These are phyloP conservation scores for Tardiomyces depauwii DNA, from an alignment of 1,139 yeast genomes.

Conservation along the genomic window DNA sequence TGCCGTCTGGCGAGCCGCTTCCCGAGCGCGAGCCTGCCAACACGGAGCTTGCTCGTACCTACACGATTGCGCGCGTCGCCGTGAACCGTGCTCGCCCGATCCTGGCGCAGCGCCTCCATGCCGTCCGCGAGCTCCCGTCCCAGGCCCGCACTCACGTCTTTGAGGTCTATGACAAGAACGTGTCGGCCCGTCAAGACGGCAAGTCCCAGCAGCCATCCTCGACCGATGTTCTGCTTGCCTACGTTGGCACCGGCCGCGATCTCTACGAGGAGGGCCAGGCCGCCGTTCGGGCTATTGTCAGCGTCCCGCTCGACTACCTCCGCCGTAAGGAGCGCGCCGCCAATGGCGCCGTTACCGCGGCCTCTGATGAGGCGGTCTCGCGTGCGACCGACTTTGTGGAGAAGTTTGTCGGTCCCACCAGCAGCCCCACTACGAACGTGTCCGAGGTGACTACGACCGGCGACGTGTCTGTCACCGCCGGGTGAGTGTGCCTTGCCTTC, in stretches of 20 bases:
- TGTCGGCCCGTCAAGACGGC: constrained; percentile 10
- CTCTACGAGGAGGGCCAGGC: constrained; percentile 7
- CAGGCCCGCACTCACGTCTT: constrained; percentile 17
- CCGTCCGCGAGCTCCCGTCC: constrained; percentile 15
- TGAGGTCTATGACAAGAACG: constrained; percentile 20
- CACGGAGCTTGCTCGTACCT: constrained; percentile 19
- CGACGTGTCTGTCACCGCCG: too few relatives aligned
- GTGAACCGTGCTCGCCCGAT: constrained; percentile 18
- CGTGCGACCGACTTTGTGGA: too few relatives aligned
- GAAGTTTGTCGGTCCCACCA: too few relatives aligned
- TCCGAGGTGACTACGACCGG: too few relatives aligned
- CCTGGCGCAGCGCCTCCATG: too few relatives aligned
- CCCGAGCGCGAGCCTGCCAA: constrained; percentile 25
- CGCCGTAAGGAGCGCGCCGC: constrained; percentile 3
- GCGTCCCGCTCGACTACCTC: constrained; percentile 2
- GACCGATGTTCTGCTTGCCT: constrained; percentile 7
- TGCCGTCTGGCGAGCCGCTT: constrained; percentile 36
- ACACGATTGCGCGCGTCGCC: constrained; percentile 21
- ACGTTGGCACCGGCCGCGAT: constrained; percentile 8
- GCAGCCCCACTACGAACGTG: too few relatives aligned
- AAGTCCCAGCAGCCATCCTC: constrained; percentile 4
- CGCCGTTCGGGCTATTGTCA: not conserved
- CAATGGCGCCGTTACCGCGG: too few relatives aligned
- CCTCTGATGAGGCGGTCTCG: too few relatives aligned
- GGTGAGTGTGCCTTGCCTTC: too few relatives aligned